Evolutionary conservation across 306 rosid genomes (phyloP).

Genomic region (Cicer chorassanicum): DNA sequence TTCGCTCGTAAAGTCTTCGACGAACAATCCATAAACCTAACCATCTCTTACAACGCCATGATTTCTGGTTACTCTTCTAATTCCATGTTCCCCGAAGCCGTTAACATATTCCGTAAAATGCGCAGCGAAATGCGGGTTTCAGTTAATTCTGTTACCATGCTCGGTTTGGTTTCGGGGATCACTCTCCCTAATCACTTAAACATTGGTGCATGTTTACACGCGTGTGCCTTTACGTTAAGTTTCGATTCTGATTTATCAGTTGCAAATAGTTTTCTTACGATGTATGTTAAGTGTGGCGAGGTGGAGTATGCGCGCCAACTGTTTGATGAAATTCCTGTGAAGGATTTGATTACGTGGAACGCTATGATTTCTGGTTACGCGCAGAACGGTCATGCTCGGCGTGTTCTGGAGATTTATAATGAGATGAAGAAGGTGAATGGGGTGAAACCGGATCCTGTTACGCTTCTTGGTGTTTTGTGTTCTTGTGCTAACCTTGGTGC

Average conservation of each 20-base stretch:
- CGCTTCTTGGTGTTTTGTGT: constrained; percentile 56
- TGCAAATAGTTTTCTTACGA: constrained; percentile 70
- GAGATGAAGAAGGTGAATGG: constrained; percentile 49
- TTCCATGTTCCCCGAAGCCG: constrained; percentile 50
- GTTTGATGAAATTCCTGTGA: constrained; percentile 67
- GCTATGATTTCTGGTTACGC: constrained; percentile 91
- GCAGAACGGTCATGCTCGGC: constrained; percentile 70
- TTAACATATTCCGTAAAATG: constrained; percentile 61
- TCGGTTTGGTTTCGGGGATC: constrained; percentile 72
- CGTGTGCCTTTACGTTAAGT: constrained; percentile 57
- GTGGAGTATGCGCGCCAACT: constrained; percentile 55
- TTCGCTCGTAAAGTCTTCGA: constrained; percentile 78
- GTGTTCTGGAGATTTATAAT: constrained; percentile 67
- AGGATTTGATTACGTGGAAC: constrained; percentile 86
- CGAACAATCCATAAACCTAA: constrained; percentile 49
- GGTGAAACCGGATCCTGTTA: constrained; percentile 54
- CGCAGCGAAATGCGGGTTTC: constrained; percentile 49
- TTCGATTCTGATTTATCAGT: constrained; percentile 60
- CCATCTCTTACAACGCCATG: constrained; percentile 78
- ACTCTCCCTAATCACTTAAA: constrained; percentile 48
- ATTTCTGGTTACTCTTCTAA: constrained; percentile 70
- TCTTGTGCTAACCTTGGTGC: constrained; percentile 62
- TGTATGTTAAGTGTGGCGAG: constrained; percentile 79
- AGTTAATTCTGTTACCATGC: constrained; percentile 66
- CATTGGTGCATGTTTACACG: constrained; percentile 65